These are phyloP conservation scores for Plasmodium sp. DNA, from an alignment of 169 alveolate genomes.

Conservation along the genomic window DNA sequence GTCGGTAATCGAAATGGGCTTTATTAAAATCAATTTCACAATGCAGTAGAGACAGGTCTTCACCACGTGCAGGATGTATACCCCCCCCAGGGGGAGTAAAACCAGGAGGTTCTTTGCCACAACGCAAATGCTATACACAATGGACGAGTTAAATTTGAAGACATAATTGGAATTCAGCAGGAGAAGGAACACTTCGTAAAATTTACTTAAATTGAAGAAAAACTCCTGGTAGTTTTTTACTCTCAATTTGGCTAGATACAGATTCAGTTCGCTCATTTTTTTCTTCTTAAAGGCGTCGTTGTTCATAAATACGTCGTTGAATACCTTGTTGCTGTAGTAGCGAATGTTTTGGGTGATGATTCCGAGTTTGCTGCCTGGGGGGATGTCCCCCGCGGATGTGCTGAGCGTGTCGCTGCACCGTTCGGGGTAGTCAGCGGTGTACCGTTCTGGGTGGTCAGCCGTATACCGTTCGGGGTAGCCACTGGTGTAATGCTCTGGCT, in stretches of 20 bases:
- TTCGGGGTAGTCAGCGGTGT: neutral
- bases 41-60: constrained; percentile 37
- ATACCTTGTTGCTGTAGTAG: constrained; percentile 26
- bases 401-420: neutral
- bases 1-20: constrained; percentile 31
- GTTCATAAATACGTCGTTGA: constrained; percentile 35
- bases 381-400: neutral
- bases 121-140: constrained; percentile 31
- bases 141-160: constrained; percentile 45
- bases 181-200: constrained; percentile 16
- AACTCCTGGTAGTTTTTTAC: constrained; percentile 27
- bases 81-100: constrained; percentile 9
- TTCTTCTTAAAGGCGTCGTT: constrained; percentile 24
- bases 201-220: constrained; percentile 49
- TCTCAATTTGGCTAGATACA: constrained; percentile 42
- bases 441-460: neutral
- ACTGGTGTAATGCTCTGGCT: neutral
- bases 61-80: constrained; percentile 32
- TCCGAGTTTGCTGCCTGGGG: neutral
- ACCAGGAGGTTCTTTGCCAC: constrained; percentile 31
- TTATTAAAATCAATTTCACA: constrained; percentile 23
- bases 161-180: constrained; percentile 37
- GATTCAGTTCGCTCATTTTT: constrained; percentile 24
- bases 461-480: neutral
- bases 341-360: constrained; percentile 36